These are phyloP conservation scores for Metschnikowia baotianmanensis DNA, from an alignment of 805 yeast species.

Conservation along the genomic window DNA sequence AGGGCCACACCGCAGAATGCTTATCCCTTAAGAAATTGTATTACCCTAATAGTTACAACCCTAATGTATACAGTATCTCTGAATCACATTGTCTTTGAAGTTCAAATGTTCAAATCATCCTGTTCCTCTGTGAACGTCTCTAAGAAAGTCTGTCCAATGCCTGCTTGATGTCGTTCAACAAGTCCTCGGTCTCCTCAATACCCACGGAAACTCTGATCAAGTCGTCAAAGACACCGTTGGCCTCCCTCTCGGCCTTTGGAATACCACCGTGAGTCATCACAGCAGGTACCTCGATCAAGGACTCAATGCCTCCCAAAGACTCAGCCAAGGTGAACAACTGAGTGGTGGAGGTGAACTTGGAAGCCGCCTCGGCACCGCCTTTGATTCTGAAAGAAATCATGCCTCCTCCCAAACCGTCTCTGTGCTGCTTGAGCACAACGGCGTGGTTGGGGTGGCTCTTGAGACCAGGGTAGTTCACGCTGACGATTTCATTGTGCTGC, in stretches of 20 bases:
- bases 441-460: conserved; percentile 59
- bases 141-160: conserved; percentile 39
- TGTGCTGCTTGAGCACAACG: conserved; percentile 71
- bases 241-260: conserved; percentile 73
- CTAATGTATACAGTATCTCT: too few relatives aligned
- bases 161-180: conserved; percentile 65
- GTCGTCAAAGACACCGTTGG: conserved; percentile 78
- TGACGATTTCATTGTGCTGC: conserved; percentile 48
- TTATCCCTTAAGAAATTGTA: too few relatives aligned
- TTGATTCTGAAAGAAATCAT: conserved; percentile 84
- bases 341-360: conserved; percentile 69
- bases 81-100: too few relatives aligned
- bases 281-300: conserved; percentile 84
- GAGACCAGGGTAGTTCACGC: conserved; percentile 85
- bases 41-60: too few relatives aligned
- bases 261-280: conserved; percentile 92
- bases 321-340: conserved; percentile 83
- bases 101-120: too few relatives aligned
- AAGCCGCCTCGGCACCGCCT: conserved; percentile 78
- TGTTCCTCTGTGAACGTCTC: too few relatives aligned
- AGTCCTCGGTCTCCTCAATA: conserved; percentile 78
- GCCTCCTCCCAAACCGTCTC: conserved; percentile 87
- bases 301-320: conserved; percentile 88
- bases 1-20: too few relatives aligned
- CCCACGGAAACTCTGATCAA: conserved; percentile 83